These are phyloP conservation scores for Globisporangium acanthophoron DNA, from an alignment of 352 stramenopile genomes.

Conservation along the genomic window DNA sequence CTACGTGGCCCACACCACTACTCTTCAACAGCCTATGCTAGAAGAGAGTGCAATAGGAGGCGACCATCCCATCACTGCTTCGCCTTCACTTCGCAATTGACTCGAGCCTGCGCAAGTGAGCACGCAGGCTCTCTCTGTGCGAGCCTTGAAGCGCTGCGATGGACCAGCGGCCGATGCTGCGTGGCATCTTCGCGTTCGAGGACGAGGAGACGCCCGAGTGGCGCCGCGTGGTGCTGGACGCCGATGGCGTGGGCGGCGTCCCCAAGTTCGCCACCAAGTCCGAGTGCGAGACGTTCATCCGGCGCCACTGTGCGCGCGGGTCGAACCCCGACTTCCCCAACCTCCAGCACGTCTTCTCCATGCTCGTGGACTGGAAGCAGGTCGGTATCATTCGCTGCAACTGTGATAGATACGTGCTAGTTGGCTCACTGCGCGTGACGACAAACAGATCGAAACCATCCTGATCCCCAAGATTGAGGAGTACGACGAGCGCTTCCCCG, in stretches of 20 bases:
- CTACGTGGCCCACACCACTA: neutral
- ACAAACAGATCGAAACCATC: conserved; percentile 43
- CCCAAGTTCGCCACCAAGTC: conserved; percentile 86
- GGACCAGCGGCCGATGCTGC: conserved; percentile 49
- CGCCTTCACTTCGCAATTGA: conserved; percentile 1
- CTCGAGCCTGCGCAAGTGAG: neutral
- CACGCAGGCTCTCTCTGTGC: neutral
- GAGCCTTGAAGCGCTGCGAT: conserved; percentile 12
- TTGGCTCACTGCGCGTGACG: neutral
- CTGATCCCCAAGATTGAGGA: conserved; percentile 76
- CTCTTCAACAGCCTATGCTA: neutral
- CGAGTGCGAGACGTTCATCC: conserved; percentile 88
- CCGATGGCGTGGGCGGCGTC: conserved; percentile 56
- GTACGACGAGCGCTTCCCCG: conserved; percentile 65
- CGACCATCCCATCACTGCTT: neutral
- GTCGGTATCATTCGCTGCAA: neutral
- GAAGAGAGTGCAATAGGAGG: neutral
- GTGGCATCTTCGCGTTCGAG: conserved; percentile 84
- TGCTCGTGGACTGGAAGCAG: conserved; percentile 87
- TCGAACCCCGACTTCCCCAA: conserved; percentile 90
- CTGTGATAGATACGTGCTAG: too few relatives aligned
- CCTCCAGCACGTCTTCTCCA: conserved; percentile 91
- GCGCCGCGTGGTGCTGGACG: conserved; percentile 55
- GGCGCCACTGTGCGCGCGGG: conserved; percentile 74
- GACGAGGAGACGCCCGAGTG: conserved; percentile 83